Conservation (phyloP, 2,329 filamentous ascomycete species). For the Xylaria digitata region DNA sequence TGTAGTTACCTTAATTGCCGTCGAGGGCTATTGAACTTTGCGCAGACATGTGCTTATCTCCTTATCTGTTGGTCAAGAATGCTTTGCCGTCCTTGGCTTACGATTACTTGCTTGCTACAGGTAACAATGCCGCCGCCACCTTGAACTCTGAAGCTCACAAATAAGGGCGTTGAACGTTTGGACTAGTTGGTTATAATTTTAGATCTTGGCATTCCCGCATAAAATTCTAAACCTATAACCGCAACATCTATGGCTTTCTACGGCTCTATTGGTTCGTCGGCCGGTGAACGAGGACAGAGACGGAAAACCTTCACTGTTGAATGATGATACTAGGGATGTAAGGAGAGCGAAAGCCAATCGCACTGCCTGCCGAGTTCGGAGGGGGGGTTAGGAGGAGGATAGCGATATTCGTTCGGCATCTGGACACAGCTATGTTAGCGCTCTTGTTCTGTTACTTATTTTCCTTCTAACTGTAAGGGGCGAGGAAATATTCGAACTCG, state of each 20-base stretch:
- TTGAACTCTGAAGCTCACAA: background rate
- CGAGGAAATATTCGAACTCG: background rate
- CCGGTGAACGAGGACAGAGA: slow-evolving; percentile 4
- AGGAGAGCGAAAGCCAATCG: slow-evolving; percentile 1
- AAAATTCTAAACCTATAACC: background rate
- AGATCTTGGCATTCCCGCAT: background rate
- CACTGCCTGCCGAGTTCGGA: background rate
- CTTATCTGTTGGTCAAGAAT: background rate
- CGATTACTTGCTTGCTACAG: background rate
- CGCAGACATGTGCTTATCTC: background rate
- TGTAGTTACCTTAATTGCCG: slow-evolving; percentile 3
- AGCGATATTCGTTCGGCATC: background rate
- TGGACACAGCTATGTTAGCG: background rate
- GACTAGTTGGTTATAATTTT: slow-evolving; percentile 8
- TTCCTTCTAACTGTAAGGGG: background rate
- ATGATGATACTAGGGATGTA: background rate
- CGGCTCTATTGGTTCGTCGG: background rate
- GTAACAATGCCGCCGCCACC: background rate
- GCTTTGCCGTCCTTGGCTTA: background rate
- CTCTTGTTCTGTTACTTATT: background rate
- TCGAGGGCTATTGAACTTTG: background rate
- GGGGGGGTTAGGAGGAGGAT: no score
- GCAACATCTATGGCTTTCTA: background rate
- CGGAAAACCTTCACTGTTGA: background rate
- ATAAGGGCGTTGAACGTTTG: background rate